Conservation (phyloP, 495 filamentous ascomycete genomes). For the Melanomma pulvis-pyrius region DNA sequence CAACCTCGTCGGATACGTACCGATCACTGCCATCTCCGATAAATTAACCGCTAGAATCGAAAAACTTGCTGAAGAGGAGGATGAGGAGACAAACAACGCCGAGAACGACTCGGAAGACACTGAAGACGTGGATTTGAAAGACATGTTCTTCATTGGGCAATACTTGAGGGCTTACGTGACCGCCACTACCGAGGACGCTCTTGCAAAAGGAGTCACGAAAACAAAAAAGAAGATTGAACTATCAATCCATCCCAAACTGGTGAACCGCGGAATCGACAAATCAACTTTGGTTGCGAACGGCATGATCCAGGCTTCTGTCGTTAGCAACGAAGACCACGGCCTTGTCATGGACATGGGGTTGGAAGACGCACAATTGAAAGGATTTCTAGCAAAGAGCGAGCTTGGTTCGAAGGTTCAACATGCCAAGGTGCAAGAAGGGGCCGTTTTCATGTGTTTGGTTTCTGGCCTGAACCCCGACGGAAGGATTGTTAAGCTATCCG, state of each 20-base stretch:
- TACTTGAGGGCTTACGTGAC: slow-evolving; percentile 85
- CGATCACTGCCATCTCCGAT: slow-evolving; percentile 87
- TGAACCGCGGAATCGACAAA: slow-evolving; percentile 72
- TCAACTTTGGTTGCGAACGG: slow-evolving; percentile 70
- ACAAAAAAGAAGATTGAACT: slow-evolving; percentile 81
- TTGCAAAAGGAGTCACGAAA: slow-evolving; percentile 54
- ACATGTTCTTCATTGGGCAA: slow-evolving; percentile 80
- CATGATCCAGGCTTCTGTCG: slow-evolving; percentile 82
- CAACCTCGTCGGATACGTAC: slow-evolving; percentile 85
- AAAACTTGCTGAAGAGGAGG: slow-evolving; percentile 59
- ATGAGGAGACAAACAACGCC: slow-evolving; percentile 58
- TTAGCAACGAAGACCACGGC: slow-evolving; percentile 93
- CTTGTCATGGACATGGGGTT: slow-evolving; percentile 90
- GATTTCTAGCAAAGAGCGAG: slow-evolving; percentile 89
- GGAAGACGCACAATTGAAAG: slow-evolving; percentile 64
- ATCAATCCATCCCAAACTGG: slow-evolving; percentile 71
- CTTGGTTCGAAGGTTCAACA: slow-evolving; percentile 62
- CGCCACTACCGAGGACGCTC: slow-evolving; percentile 65
- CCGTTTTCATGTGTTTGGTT: slow-evolving; percentile 81
- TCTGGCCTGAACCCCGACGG: slow-evolving; percentile 74
- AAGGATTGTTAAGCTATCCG: slow-evolving; percentile 84
- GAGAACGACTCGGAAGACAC: slow-evolving; percentile 56
- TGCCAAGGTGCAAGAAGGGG: slow-evolving; percentile 70
- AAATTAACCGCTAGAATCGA: slow-evolving; percentile 69
- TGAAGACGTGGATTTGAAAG: slow-evolving; percentile 67